phyloP scores from a whole-genome alignment of 2,329 filamentous ascomycete species.

The Aureobasidium sp. region DNA sequence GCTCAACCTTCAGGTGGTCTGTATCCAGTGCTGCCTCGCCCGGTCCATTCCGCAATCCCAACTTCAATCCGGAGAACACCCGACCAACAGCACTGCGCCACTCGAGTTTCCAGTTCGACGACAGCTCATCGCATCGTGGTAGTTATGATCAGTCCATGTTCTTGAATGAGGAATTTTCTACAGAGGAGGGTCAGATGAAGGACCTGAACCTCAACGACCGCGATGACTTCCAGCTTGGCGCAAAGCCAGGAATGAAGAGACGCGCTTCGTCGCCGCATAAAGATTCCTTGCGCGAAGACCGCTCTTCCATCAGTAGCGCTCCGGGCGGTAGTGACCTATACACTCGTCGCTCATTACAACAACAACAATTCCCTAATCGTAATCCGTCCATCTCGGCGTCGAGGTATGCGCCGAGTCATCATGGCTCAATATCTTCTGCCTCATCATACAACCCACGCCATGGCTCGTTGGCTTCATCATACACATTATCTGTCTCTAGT shows the following conservation, averaged over 20 bases:
- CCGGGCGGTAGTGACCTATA: conserved; percentile 40
- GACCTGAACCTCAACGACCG: conserved; percentile 48
- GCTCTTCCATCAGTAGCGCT: conserved; percentile 37
- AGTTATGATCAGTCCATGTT: conserved; percentile 56
- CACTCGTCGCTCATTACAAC: conserved; percentile 48
- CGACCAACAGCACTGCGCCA: conserved; percentile 30
- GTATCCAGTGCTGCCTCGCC: conserved; percentile 34
- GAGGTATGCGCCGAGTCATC: conserved; percentile 44
- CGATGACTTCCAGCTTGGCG: conserved; percentile 35
- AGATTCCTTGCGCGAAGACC: conserved; percentile 43
- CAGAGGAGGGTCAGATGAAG: conserved; percentile 47
- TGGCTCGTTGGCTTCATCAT: conserved; percentile 55
- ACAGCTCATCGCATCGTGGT: conserved; percentile 47
- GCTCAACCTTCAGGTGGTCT: conserved; percentile 34
- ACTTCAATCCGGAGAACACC: conserved; percentile 23
- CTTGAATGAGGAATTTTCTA: conserved; percentile 40
- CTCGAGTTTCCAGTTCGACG: conserved; percentile 30
- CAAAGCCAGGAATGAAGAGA: conserved; percentile 52
- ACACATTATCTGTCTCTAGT: conserved; percentile 50
- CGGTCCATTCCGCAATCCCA: conserved; percentile 37
- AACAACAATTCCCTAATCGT: conserved; percentile 50
- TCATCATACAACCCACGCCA: conserved; percentile 54
- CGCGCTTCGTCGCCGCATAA: conserved; percentile 56
- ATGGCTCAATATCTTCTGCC: conserved; percentile 57
- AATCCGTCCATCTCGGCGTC: conserved; percentile 47